A percentile compares a stretch with the other conserved stretches of the same genome.
phyloP scores from a whole-genome alignment of 345 rosid genomes.

The Litchi chinensis region DNA sequence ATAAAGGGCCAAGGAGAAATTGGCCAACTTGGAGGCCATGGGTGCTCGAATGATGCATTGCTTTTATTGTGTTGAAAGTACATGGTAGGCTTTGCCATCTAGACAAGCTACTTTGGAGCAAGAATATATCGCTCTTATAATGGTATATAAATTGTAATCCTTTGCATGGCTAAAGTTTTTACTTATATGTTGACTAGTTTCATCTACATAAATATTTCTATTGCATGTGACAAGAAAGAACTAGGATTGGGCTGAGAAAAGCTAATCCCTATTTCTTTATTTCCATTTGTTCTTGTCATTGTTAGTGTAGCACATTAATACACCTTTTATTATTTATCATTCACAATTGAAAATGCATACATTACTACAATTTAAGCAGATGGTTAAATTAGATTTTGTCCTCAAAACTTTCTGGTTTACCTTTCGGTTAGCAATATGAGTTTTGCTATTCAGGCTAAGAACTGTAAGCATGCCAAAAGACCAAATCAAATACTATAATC shows the following conservation, averaged over 20 bases:
- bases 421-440: not conserved
- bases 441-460: slow-evolving; percentile 50
- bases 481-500: no score
- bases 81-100: no score
- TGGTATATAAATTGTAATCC: not conserved
- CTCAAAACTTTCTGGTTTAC: not conserved
- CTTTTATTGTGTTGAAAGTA: no score
- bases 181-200: no score
- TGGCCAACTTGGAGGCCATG: no score
- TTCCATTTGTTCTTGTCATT: not conserved
- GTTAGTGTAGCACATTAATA: not conserved
- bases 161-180: no score
- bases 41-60: no score
- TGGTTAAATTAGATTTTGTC: not conserved
- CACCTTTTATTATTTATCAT: not conserved
- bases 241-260: not conserved
- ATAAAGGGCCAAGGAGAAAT: no score
- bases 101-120: no score
- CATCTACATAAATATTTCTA: not conserved
- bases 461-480: slow-evolving; percentile 45
- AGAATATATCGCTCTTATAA: not conserved
- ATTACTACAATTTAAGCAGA: slow-evolving; percentile 5
- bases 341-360: not conserved
- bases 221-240: not conserved
- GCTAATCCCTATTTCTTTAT: not conserved